phyloP scores from a whole-genome alignment of 208 protist species.

The Leishmania guyanensis region DNA sequence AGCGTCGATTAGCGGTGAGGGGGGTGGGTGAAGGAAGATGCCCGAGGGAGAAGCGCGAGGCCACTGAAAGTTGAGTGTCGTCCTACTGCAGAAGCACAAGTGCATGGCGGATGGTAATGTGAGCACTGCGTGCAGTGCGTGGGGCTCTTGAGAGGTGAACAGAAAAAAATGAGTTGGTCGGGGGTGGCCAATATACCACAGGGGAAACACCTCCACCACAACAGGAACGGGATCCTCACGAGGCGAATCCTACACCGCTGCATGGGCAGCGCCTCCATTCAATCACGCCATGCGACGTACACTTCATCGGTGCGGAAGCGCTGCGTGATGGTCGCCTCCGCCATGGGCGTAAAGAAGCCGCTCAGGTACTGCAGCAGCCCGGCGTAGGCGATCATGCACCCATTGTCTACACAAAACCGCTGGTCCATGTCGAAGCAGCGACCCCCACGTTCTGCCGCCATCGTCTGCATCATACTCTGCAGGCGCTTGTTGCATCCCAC shows the following conservation, averaged over 20 bases:
- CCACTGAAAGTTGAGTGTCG: background rate
- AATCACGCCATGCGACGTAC: slow-evolving; percentile 90
- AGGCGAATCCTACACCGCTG: background rate
- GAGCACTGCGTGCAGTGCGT: background rate
- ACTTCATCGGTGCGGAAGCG: slow-evolving; percentile 97
- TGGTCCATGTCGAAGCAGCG: slow-evolving; percentile 95
- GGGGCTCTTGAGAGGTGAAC: background rate
- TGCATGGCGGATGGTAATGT: background rate
- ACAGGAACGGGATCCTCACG: too few species aligned
- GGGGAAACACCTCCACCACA: background rate
- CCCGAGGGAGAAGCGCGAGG: background rate
- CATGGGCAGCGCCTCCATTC: background rate
- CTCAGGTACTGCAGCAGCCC: slow-evolving; percentile 92
- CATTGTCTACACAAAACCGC: slow-evolving; percentile 99
- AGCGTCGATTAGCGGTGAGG: background rate
- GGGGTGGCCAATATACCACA: background rate
- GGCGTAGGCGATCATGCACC: slow-evolving; percentile 99
- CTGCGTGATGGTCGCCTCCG: slow-evolving; percentile 81
- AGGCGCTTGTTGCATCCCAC: slow-evolving; percentile 98
- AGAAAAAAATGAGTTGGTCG: background rate
- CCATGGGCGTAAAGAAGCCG: slow-evolving; percentile 75
- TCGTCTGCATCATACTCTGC: slow-evolving; percentile 96
- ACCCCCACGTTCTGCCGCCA: slow-evolving; percentile 91
- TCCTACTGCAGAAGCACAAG: background rate
- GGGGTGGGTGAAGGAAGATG: background rate